Evolutionary conservation across 139 green algal genomes (phyloP).

Genomic region (Pseudopediastrum boryanum): DNA sequence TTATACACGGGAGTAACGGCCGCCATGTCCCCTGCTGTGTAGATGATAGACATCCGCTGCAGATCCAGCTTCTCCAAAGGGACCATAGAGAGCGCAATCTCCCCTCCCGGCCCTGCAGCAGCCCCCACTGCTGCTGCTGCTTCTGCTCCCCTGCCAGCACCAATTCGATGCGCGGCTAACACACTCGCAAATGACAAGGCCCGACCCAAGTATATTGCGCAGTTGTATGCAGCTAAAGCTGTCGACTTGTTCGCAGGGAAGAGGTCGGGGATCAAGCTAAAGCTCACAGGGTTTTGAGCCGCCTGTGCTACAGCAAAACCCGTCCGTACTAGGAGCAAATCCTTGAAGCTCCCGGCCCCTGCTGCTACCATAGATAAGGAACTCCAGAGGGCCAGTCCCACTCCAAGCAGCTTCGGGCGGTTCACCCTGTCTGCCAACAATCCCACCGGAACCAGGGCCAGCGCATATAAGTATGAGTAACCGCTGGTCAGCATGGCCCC

Average conservation of each 20-base stretch:
- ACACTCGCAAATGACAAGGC: slow-evolving; percentile 78
- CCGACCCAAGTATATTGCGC: slow-evolving; percentile 85
- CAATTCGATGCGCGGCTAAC: slow-evolving; percentile 65
- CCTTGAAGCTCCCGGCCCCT: slow-evolving; percentile 48
- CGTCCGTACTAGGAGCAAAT: slow-evolving; percentile 72
- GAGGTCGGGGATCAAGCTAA: slow-evolving; percentile 84
- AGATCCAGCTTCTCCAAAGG: slow-evolving; percentile 83
- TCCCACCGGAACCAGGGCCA: slow-evolving; percentile 81
- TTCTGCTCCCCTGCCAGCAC: slow-evolving; percentile 17
- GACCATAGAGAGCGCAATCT: slow-evolving; percentile 50
- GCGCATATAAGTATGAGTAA: slow-evolving; percentile 78
- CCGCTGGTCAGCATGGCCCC: slow-evolving; percentile 58
- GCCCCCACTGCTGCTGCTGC: too few relatives aligned
- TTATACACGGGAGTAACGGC: slow-evolving; percentile 79
- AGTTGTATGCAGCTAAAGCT: slow-evolving; percentile 89
- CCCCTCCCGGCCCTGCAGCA: neutral
- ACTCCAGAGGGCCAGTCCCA: slow-evolving; percentile 70
- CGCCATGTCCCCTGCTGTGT: slow-evolving; percentile 76
- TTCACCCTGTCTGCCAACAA: slow-evolving; percentile 76
- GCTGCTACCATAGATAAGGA: slow-evolving; percentile 71
- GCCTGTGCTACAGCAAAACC: slow-evolving; percentile 84
- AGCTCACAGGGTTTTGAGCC: slow-evolving; percentile 87
- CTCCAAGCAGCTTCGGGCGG: slow-evolving; percentile 72
- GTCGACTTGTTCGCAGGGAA: slow-evolving; percentile 83
- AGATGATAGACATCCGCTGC: slow-evolving; percentile 55